Base-by-base conservation (phyloP, 345 rosid species). In the Pelargonium nanum region DNA sequence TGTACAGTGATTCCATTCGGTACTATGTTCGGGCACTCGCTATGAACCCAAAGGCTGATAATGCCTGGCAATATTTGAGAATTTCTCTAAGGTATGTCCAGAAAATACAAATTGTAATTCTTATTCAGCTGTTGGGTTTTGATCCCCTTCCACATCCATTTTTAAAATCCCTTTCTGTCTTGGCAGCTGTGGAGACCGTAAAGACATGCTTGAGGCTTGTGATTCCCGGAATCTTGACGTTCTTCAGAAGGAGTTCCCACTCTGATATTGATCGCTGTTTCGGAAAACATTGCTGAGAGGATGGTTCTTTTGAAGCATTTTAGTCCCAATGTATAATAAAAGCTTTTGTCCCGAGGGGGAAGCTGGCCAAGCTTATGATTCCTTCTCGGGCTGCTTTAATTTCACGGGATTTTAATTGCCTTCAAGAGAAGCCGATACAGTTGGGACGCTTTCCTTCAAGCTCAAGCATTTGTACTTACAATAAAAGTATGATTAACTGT, bases 41-140 rank as follows among this genome's bases (percentile, higher is more conserved):
- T 10, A 87, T 94, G 99, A 94, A 94, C 70, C 99, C 99, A 19
- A 94, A 94, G 75, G 97, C 99, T 20, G 99, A 94, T 62, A 94
- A 94, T 67, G 99, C 95, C 19, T 94, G 97, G 96, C 99, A 90
- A 62, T 94, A 90, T 80, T 75, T 94, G 83, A 83, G 92, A 67
- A 87, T 94, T 66, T 94, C 99, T 21, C 74, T 94, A 60, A 87
- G 99, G 99, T 94, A 80, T 52, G 59, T 21, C 17, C n/a, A 12
- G 12, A 7, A 56, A 59, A 1, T n/a, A n/a, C 22, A 15, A 22
- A 15, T 20, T 8, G 23, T 28, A 50, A 45, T 56, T 25, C n/a
- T 24, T n/a, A 1, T 61, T 56, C 8, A 40, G 21, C 26, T 19
- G 22, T 13, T 26, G 17, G 48, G 22, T 26, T 52, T 0, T 24